phyloP scores from a whole-genome alignment of 2,329 filamentous ascomycete species.

The Pseudogymnoascus sp. region DNA sequence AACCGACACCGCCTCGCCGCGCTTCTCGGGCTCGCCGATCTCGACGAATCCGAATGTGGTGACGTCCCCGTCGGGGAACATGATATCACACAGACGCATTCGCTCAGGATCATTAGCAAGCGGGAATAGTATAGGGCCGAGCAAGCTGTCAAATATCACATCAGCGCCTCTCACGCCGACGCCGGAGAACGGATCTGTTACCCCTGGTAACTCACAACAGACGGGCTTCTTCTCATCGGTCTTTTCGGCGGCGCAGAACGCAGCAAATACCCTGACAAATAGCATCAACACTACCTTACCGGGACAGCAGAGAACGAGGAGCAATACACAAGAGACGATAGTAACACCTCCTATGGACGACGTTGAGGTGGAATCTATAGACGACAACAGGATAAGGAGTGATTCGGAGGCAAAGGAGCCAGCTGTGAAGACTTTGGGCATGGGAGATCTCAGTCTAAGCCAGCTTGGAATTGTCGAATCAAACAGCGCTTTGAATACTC shows the following conservation, averaged over 20 bases:
- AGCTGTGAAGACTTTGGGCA: conserved; percentile 81
- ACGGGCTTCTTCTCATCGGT: conserved; percentile 88
- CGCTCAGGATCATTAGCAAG: conserved; percentile 44
- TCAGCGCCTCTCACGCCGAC: conserved; percentile 68
- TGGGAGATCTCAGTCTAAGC: conserved; percentile 80
- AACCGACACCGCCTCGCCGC: conserved; percentile 35
- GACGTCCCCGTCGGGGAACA: conserved; percentile 57
- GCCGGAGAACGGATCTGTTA: conserved; percentile 52
- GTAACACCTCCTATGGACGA: conserved; percentile 14
- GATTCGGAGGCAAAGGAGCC: conserved; percentile 52
- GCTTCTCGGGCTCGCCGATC: conserved; percentile 20
- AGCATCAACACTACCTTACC: conserved; percentile 61
- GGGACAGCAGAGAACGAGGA: conserved; percentile 39
- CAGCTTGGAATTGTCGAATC: conserved; percentile 71
- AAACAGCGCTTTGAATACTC: conserved; percentile 45
- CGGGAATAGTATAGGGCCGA: conserved; percentile 43
- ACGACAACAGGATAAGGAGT: conserved; percentile 23
- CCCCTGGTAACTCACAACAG: conserved; percentile 47
- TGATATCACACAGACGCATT: conserved; percentile 63
- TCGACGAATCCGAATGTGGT: conserved; percentile 41
- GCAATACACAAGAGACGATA: conserved; percentile 23
- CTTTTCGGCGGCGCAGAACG: conserved; percentile 87
- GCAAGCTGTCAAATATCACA: conserved; percentile 76
- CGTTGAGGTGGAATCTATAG: conserved; percentile 27
- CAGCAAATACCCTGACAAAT: conserved; percentile 65